Base-by-base conservation (phyloP, 2,329 filamentous ascomycete species). In the Plenodomus biglobosus region DNA sequence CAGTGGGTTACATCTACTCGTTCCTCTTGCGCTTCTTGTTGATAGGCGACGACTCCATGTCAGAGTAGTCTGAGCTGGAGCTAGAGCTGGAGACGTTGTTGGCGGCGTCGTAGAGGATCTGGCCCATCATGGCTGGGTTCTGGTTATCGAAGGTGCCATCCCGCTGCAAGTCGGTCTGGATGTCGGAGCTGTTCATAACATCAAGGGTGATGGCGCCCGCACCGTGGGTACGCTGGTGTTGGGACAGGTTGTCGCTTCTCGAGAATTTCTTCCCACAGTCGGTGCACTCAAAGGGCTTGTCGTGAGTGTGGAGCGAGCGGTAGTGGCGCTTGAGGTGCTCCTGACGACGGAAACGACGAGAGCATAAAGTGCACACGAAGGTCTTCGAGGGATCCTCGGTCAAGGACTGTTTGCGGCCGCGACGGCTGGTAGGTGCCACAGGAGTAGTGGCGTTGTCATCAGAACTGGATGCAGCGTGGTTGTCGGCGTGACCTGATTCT, bases 241-340 rank as follows among this genome's bases (percentile, higher is more conserved):
- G 94, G 19, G 91, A 89, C 15, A 99, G 83, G 79, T 99, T 99
- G 77, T 99, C 94, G 63, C 90, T 95, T 65, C 94, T 87, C 17
- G 92, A 97, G 78, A 97, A 99, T 80, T 95, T 96, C 87, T 99
- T 99, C 64, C 94, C 92, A 68, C 94, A 99, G 77, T 99, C 92
- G 59, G 85, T 84, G 80, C 94, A 99, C 77, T 95, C 90, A 66
- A 97, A 99, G 4, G 94, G 94, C 85, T 97, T 99, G 72, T 97
- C 94, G 69, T 95, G 87, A 1, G 94, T 99, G 80, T 99, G 94
- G 40, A 99, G 90, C 49, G 94, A 97, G 62, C 94, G 87, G 80
- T 96, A 96, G 80, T 99, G 94, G 55, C 94, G 89, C 85, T 99
- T 99, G 52, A 99, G 84, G 70, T 99, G 94, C 75, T 99, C 94